These are phyloP conservation scores for Buxus sempervirens DNA, from an alignment of 164 flowering plant species.

Conservation along the genomic window DNA sequence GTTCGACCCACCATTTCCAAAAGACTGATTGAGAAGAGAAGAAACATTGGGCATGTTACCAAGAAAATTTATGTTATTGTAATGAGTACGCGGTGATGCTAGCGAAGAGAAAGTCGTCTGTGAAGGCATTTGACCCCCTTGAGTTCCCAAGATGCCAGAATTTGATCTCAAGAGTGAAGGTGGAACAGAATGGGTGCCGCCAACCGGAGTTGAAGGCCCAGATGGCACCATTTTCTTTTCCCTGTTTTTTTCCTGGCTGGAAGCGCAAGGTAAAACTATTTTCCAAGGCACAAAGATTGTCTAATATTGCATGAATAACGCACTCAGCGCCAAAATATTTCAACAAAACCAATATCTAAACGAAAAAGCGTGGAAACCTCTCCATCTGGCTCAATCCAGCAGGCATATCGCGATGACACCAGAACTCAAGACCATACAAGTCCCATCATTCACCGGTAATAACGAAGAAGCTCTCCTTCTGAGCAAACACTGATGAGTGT, in stretches of 20 bases:
- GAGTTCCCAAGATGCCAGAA: slow-evolving; percentile 53
- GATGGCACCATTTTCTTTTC: slow-evolving; percentile 34
- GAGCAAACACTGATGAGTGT: slow-evolving; percentile 16
- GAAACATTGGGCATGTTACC: slow-evolving; percentile 68
- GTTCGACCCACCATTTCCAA: slow-evolving; percentile 65
- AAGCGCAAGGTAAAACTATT: background rate
- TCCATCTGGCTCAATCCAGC: slow-evolving; percentile 13
- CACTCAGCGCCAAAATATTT: slow-evolving; percentile 1
- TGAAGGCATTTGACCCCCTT: slow-evolving; percentile 56
- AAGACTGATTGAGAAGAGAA: slow-evolving; percentile 68
- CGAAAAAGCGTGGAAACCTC: slow-evolving; percentile 3
- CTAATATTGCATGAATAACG: slow-evolving; percentile 10
- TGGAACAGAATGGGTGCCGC: slow-evolving; percentile 36
- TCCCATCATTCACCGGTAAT: slow-evolving; percentile 19
- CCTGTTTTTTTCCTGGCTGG: too few relatives aligned
- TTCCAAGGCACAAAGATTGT: slow-evolving; percentile 1
- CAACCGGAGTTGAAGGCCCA: slow-evolving; percentile 44
- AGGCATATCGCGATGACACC: slow-evolving; percentile 14
- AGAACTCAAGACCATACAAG: slow-evolving; percentile 7
- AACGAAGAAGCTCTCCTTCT: slow-evolving; percentile 21
- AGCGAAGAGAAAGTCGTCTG: slow-evolving; percentile 62
- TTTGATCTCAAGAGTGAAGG: slow-evolving; percentile 39
- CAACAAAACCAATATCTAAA: slow-evolving; percentile 15
- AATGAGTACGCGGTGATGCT: slow-evolving; percentile 65
- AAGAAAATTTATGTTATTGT: slow-evolving; percentile 55